phyloP scores from a whole-genome alignment of 1,284 basidiomycete genomes.

The Fistulinella cinereoalba region DNA sequence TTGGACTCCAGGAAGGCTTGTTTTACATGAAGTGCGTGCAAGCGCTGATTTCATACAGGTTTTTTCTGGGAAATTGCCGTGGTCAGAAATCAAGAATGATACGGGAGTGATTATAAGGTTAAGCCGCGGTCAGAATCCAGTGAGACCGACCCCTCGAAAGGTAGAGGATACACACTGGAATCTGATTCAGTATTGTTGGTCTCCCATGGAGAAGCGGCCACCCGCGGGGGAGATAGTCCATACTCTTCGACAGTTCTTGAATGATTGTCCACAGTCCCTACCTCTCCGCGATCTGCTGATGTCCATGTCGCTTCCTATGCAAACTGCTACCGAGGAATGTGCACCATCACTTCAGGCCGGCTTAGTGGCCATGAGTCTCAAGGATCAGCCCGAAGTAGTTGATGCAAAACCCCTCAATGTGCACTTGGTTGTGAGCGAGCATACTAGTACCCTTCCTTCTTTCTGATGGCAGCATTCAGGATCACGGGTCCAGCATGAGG shows the following conservation, averaged over 20 bases:
- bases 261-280: too few species aligned
- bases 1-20: conserved; percentile 3
- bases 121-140: background rate
- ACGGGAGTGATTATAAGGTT: background rate
- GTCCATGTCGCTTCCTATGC: too few species aligned
- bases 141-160: conserved; percentile 1
- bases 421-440: too few species aligned
- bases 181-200: conserved; percentile 7
- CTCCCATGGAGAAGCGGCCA: background rate
- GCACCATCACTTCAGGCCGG: too few species aligned
- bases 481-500: too few species aligned
- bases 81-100: conserved; percentile 4
- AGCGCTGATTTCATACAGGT: conserved; percentile 1
- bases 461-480: too few species aligned
- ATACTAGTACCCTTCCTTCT: too few species aligned
- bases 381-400: too few species aligned
- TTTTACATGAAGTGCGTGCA: background rate
- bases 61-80: conserved; percentile 7
- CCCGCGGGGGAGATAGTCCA: background rate
- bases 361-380: too few species aligned
- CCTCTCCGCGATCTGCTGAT: too few species aligned
- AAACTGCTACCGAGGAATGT: too few species aligned
- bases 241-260: background rate
- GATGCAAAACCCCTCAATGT: too few species aligned
- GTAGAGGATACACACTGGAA: conserved; percentile 5